Evolutionary conservation across 2,329 filamentous ascomycete species (phyloP), one percentile per base, ranked within the genome.

Genomic region (Colletotrichum sp.): DNA sequence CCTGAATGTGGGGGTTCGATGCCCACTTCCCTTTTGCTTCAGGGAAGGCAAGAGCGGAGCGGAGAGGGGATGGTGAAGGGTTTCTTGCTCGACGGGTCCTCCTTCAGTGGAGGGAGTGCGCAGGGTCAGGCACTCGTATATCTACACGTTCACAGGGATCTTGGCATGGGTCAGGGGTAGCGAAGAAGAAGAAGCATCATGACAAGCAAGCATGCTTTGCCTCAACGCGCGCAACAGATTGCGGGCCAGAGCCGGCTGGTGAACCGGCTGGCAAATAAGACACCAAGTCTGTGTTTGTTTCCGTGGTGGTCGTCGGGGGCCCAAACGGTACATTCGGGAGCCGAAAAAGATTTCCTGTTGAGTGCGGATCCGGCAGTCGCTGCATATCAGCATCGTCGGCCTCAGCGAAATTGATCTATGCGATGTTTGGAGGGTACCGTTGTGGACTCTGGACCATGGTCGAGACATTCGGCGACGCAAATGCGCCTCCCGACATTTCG

Each of bases 101-200:
- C 34, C 21, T 52, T 32, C 44, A 36, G 60, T 63, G 68, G 55
- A 70, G 55, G n/a, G 36, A 24, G 34, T 34, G 62, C 32, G 30
- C 34, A 62, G 59, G 28, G n/a, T 59, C 16, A 36, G 34, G 28
- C 18, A 21, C n/a, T 70, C 60, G 44, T 71, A 44, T 68, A 24
- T 73, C 32, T 55, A 71, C 59, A 32, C 12, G 30, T 62, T 30
- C 28, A 32, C 44, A 72, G 26, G 28, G 24, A 52, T 15, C 55
- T 12, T n/a, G 44, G 13, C 74, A 76, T 68, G 74, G 74, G 68
- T 73, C 73, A 68, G 67, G 73, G 73, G 24, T 68, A 18, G 15
- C 28, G 13, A 18, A 21, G 39, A 72, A 62, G 49, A 64, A 60
- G 24, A 67, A 66, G 57, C 70, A 64, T 73, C 70, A 60, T 59